phyloP scores from a whole-genome alignment of 345 rosid genomes.

The Cardamine occulta region DNA sequence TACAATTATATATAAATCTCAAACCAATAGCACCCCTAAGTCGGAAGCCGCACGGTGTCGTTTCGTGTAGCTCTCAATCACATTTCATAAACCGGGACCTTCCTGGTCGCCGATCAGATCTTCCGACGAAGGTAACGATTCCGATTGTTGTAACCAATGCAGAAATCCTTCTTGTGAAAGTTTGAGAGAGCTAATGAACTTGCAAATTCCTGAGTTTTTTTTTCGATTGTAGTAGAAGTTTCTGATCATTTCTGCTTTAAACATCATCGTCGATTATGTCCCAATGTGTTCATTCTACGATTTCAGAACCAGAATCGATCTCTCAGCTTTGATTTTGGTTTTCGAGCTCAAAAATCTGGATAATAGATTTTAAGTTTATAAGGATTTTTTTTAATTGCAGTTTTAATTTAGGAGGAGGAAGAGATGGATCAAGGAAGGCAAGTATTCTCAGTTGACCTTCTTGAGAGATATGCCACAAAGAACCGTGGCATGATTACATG shows the following conservation, averaged over 20 bases:
- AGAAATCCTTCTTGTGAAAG: not conserved
- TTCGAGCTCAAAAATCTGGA: slow-evolving; percentile 16
- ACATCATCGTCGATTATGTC: not conserved
- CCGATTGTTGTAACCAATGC: not conserved
- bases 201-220: not conserved
- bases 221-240: not conserved
- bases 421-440: slow-evolving; percentile 81
- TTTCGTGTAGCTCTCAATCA: slow-evolving; percentile 5
- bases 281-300: slow-evolving; percentile 7
- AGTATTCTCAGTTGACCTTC: slow-evolving; percentile 86
- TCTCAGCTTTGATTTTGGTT: not conserved
- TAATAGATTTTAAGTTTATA: not conserved
- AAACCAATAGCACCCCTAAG: too few species aligned
- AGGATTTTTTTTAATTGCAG: not conserved
- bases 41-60: slow-evolving; percentile 21
- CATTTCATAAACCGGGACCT: not conserved
- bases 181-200: not conserved
- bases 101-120: slow-evolving; percentile 30
- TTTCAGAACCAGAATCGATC: slow-evolving; percentile 2
- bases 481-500: slow-evolving; percentile 87
- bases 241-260: not conserved
- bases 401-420: not conserved
- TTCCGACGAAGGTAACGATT: slow-evolving; percentile 28
- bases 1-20: too few species aligned
- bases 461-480: slow-evolving; percentile 87